phyloP scores from a whole-genome alignment of 1,284 basidiomycete genomes.

The Calocybe gambosa region DNA sequence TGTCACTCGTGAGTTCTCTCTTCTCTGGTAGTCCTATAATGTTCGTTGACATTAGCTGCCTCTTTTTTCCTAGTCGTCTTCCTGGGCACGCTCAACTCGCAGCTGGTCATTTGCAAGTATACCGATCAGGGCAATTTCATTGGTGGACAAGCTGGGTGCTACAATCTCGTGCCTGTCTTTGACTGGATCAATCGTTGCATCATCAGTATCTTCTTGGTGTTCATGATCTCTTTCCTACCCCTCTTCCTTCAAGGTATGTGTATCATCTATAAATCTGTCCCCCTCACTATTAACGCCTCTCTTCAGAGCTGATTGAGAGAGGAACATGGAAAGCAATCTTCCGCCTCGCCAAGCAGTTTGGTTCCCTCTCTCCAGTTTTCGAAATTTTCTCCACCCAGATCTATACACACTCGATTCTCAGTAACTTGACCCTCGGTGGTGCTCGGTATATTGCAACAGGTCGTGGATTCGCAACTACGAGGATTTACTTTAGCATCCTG shows the following conservation, averaged over 20 bases:
- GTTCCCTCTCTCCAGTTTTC: conserved; percentile 91
- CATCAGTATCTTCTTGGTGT: conserved; percentile 94
- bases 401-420: conserved; percentile 92
- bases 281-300: too few relatives aligned
- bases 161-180: conserved; percentile 91
- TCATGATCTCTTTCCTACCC: conserved; percentile 93
- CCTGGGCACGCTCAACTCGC: conserved; percentile 92
- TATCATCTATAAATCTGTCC: conserved; percentile 1
- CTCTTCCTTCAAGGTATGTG: conserved; percentile 86
- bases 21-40: too few relatives aligned
- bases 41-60: too few relatives aligned
- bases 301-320: conserved; percentile 83
- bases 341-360: conserved; percentile 90
- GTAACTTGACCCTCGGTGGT: conserved; percentile 92
- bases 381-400: conserved; percentile 98
- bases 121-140: conserved; percentile 74
- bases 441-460: conserved; percentile 97
- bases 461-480: conserved; percentile 93
- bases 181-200: conserved; percentile 96
- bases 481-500: conserved; percentile 90
- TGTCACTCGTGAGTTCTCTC: conserved; percentile 60
- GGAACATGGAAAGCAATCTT: conserved; percentile 92
- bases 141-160: conserved; percentile 82
- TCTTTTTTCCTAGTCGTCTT: too few relatives aligned
- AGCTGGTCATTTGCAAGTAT: conserved; percentile 83